A percentile compares a stretch with the other conserved stretches of the same genome.
Evolutionary conservation across 192 early-diverging fungal species (phyloP).

Genomic region (Backusella tuberculispora): DNA sequence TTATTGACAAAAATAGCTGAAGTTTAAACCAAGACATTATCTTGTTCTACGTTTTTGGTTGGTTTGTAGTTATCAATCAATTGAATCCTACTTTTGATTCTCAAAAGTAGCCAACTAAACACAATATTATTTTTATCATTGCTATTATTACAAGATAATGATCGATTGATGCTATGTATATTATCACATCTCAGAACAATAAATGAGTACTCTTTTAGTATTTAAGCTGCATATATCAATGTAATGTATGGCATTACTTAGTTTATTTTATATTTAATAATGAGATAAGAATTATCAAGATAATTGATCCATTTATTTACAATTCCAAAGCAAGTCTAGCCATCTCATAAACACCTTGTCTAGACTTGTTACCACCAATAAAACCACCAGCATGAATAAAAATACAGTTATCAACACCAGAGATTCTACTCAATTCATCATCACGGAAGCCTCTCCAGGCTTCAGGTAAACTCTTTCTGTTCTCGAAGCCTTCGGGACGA

Average conservation of each 20-base stretch:
- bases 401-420: conserved; percentile 77
- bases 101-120: no score
- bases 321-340: conserved; percentile 60
- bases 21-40: no score
- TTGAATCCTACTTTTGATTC: no score
- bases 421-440: conserved; percentile 75
- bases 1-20: no score
- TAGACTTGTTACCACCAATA: conserved; percentile 66
- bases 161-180: not conserved
- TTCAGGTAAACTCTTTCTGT: conserved; percentile 81
- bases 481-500: conserved; percentile 61
- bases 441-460: conserved; percentile 83
- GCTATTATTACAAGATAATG: no score
- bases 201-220: not conserved
- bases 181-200: not conserved
- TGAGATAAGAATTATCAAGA: not conserved
- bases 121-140: no score
- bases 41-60: no score
- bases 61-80: no score
- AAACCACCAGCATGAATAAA: conserved; percentile 82
- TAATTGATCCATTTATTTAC: conserved; percentile 11
- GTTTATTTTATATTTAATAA: conserved; percentile 4
- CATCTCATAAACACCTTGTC: conserved; percentile 74
- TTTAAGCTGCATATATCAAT: not conserved
- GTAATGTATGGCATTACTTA: not conserved